Evolutionary conservation across 192 early-diverging fungal genomes (phyloP).

Genomic region (Rhizophlyctis rosea): DNA sequence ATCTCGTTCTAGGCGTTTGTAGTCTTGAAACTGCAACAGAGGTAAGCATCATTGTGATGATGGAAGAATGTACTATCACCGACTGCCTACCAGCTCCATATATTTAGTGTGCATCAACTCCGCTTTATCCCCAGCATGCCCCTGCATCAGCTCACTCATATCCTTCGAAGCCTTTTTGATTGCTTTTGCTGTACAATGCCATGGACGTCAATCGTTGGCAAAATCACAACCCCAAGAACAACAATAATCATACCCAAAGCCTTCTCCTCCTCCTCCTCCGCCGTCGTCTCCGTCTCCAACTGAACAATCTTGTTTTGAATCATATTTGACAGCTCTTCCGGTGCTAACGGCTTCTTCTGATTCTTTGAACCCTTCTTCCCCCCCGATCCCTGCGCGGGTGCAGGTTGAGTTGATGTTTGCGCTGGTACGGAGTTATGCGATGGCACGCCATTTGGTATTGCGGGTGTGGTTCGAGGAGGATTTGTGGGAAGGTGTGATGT

Average conservation of each 20-base stretch:
- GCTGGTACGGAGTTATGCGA: too few relatives aligned
- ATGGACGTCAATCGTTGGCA: not conserved
- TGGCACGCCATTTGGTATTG: too few relatives aligned
- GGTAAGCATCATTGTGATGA: not conserved
- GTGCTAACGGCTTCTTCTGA: constrained; percentile 34
- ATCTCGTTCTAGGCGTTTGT: constrained; percentile 57
- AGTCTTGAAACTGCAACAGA: constrained; percentile 48
- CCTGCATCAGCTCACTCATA: constrained; percentile 46
- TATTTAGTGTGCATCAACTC: constrained; percentile 52
- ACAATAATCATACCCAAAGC: constrained; percentile 42
- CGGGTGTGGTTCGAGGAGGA: too few relatives aligned
- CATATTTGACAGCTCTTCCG: constrained; percentile 51
- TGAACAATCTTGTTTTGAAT: constrained; percentile 57
- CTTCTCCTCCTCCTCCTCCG: constrained; percentile 58
- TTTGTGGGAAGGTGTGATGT: too few relatives aligned
- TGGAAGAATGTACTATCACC: not conserved
- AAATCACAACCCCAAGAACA: constrained; percentile 4
- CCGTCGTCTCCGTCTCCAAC: constrained; percentile 43
- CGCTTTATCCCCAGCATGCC: constrained; percentile 44
- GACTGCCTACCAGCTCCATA: constrained; percentile 53
- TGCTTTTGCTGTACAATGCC: constrained; percentile 44
- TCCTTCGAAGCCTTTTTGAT: constrained; percentile 59
- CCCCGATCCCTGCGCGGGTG: too few relatives aligned
- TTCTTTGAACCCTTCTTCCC: constrained; percentile 8
- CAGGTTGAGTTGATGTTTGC: too few relatives aligned